Conservation (phyloP, 2,329 filamentous ascomycete species). For the Claviceps paspali region DNA sequence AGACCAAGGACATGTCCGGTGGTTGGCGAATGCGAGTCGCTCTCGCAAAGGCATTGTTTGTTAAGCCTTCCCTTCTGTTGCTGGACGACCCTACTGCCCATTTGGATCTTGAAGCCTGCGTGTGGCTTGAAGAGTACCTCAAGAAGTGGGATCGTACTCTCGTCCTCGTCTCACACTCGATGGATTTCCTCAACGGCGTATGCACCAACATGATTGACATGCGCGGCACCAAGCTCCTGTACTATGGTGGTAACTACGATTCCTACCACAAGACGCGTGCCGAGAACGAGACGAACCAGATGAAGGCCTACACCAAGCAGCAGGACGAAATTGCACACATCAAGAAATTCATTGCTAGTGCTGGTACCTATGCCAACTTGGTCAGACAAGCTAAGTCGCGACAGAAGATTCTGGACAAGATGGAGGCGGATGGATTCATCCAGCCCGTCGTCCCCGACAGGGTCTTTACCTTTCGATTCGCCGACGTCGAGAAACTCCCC, state of each 20-base stretch:
- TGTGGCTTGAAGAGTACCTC: constrained; percentile 98
- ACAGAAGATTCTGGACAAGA: constrained; percentile 99
- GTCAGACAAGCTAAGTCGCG: constrained; percentile 97
- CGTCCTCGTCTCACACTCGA: constrained; percentile 89
- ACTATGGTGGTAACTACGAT: constrained; percentile 99
- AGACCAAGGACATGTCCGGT: constrained; percentile 99
- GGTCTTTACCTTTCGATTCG: constrained; percentile 95
- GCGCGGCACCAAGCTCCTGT: constrained; percentile 73
- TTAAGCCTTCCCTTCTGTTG: constrained; percentile 88
- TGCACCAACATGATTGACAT: constrained; percentile 99
- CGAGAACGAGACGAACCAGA: constrained; percentile 95
- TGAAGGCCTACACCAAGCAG: constrained; percentile 98
- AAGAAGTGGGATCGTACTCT: constrained; percentile 99
- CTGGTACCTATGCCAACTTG: constrained; percentile 98
- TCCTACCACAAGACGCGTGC: constrained; percentile 86
- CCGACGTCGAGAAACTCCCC: constrained; percentile 97
- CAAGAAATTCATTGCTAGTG: constrained; percentile 99
- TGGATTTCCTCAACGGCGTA: constrained; percentile 99
- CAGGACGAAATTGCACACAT: constrained; percentile 98
- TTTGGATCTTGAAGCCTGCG: constrained; percentile 97
- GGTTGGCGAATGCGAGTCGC: constrained; percentile 99
- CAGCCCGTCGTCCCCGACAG: constrained; percentile 73
- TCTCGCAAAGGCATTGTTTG: constrained; percentile 91
- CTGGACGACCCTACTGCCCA: constrained; percentile 98
- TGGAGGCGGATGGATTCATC: constrained; percentile 98